These are phyloP conservation scores for Bipolaris oryzae DNA, from an alignment of 2,329 filamentous ascomycete genomes.

Conservation along the genomic window DNA sequence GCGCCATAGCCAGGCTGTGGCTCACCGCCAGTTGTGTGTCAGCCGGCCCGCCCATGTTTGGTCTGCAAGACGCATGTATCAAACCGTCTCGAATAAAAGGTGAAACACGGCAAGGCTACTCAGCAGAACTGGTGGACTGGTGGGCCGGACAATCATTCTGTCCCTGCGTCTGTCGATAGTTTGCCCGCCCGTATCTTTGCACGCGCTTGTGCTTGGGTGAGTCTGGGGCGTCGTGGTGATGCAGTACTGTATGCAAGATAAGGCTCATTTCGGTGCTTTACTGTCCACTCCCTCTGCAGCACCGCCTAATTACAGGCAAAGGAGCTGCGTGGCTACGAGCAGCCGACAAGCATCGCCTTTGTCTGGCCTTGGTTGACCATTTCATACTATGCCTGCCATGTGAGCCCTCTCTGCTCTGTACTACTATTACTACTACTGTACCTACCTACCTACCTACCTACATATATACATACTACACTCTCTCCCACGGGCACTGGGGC, in stretches of 20 bases:
- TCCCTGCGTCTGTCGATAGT: constrained; percentile 2
- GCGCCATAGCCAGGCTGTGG: constrained; percentile 10
- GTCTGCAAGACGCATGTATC: too few species aligned
- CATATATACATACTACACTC: too few species aligned
- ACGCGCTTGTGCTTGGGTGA: neutral
- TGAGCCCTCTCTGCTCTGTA: too few species aligned
- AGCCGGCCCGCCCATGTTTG: neutral
- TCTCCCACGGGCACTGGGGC: too few species aligned
- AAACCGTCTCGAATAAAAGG: neutral
- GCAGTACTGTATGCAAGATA: neutral
- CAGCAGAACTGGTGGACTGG: neutral
- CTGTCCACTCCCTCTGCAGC: neutral
- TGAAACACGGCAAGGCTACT: neutral
- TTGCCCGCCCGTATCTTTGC: neutral
- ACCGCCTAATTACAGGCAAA: neutral
- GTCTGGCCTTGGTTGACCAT: too few species aligned
- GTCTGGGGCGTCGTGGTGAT: neutral
- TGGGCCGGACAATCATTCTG: constrained; percentile 4
- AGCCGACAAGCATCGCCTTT: neutral
- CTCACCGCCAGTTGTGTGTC: constrained; percentile 29
- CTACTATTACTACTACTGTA: too few species aligned
- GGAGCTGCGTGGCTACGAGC: neutral
- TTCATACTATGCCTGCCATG: too few species aligned
- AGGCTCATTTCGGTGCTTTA: neutral
- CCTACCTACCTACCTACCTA: too few species aligned